Percentiles rank a stretch among this genome's conserved stretches.
Evolutionary conservation across 208 protist genomes (phyloP).

Genomic region (Crithidia mellificae): DNA sequence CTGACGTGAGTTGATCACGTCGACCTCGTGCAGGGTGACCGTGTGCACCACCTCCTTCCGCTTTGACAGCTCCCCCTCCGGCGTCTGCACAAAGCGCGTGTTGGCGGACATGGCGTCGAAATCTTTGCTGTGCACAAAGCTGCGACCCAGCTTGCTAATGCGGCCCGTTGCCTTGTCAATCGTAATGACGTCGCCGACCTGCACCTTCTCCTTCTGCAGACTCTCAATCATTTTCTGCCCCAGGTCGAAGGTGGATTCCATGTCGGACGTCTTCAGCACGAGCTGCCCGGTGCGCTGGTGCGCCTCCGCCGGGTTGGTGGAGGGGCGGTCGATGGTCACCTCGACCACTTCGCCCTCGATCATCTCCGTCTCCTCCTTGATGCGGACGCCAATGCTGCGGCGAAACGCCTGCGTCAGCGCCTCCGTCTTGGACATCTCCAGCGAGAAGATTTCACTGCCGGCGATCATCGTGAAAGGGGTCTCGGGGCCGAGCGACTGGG

Average conservation of each 20-base stretch:
- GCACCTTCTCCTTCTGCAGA: conserved; percentile 98
- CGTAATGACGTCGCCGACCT: conserved; percentile 98
- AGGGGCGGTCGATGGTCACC: conserved; percentile 97
- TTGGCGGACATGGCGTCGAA: conserved; percentile 94
- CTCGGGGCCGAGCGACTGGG: conserved; percentile 97
- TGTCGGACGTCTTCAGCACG: conserved; percentile 99
- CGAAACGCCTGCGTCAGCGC: conserved; percentile 99
- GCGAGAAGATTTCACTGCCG: conserved; percentile 99
- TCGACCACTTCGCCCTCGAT: conserved; percentile 99
- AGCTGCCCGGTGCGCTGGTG: conserved; percentile 97
- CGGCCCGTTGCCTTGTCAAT: conserved; percentile 99
- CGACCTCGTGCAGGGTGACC: conserved; percentile 99
- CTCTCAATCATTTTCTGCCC: conserved; percentile 99
- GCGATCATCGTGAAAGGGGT: conserved; percentile 99
- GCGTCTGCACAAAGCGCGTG: conserved; percentile 97
- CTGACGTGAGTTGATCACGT: conserved; percentile 99
- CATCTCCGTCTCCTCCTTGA: conserved; percentile 99
- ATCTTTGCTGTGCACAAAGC: conserved; percentile 97
- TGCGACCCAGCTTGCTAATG: conserved; percentile 98
- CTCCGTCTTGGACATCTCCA: conserved; percentile 99
- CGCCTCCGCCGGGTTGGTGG: conserved; percentile 88
- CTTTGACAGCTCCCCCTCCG: conserved; percentile 99
- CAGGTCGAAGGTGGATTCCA: conserved; percentile 99
- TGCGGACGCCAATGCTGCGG: conserved; percentile 98
- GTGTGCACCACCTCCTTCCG: conserved; percentile 99